phyloP scores from a whole-genome alignment of 306 rosid species.

The Cicer chorassanicum region DNA sequence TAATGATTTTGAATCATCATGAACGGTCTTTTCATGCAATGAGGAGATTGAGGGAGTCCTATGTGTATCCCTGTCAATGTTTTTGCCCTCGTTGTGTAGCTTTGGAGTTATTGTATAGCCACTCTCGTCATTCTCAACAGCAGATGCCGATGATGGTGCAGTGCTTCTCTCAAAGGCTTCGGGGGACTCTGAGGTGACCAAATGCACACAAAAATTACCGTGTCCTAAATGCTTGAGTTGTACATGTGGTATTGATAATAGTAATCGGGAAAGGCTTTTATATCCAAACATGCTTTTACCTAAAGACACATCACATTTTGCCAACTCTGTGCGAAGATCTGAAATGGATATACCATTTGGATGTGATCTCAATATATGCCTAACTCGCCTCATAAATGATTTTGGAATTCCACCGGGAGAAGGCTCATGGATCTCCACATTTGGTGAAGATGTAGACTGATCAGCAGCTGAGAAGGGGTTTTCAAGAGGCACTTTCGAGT shows the following conservation, averaged over 20 bases:
- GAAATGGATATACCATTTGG: constrained; percentile 63
- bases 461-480: constrained; percentile 56
- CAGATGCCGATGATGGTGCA: constrained; percentile 27
- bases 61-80: constrained; percentile 34
- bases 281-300: constrained; percentile 60
- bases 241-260: constrained; percentile 56
- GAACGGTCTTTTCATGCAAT: constrained; percentile 37
- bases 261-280: constrained; percentile 58
- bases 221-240: constrained; percentile 41
- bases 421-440: constrained; percentile 47
- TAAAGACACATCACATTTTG: constrained; percentile 41
- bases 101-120: constrained; percentile 39
- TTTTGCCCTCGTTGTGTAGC: constrained; percentile 43
- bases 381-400: constrained; percentile 46
- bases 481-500: constrained; percentile 62
- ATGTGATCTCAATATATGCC: constrained; percentile 49
- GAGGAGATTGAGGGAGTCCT: constrained; percentile 34
- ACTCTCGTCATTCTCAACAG: constrained; percentile 38
- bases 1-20: constrained; percentile 37
- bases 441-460: constrained; percentile 45
- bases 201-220: constrained; percentile 42
- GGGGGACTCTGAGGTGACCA: constrained; percentile 34
- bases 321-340: constrained; percentile 59
- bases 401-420: constrained; percentile 49
- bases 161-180: constrained; percentile 43